phyloP scores from a whole-genome alignment of 257 asterid genomes.

The Catharanthus roseus region DNA sequence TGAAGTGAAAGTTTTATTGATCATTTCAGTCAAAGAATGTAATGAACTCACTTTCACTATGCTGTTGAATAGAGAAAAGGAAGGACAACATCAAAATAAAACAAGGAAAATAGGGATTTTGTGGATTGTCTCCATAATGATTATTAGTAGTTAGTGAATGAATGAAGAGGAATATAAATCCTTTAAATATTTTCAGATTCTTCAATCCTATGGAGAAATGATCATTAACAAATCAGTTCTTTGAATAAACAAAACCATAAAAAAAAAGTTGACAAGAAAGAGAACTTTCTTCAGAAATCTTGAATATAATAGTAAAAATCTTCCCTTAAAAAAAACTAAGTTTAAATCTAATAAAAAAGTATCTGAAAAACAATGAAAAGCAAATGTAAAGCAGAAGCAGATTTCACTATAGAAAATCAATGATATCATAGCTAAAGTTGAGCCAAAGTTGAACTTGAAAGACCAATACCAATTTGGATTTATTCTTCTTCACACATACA shows the following conservation, averaged over 20 bases:
- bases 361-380: constrained; percentile 2
- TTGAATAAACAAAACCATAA: neutral
- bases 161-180: neutral
- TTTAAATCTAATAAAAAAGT: neutral
- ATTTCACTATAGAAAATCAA: constrained; percentile 6
- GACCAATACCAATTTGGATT: neutral
- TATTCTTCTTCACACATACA: constrained; percentile 4
- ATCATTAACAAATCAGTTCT: neutral
- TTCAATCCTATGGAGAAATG: constrained; percentile 1
- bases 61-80: neutral
- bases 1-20: neutral
- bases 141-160: neutral
- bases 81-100: neutral
- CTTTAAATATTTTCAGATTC: neutral
- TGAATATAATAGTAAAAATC: neutral
- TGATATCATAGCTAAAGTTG: constrained; percentile 1
- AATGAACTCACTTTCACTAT: neutral
- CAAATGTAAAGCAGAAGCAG: constrained; percentile 5
- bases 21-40: neutral
- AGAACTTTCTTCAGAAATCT: neutral
- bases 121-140: neutral
- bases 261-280: neutral
- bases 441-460: constrained; percentile 12
- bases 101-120: neutral
- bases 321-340: neutral